Conservation (phyloP, 164 flowering plant genomes). For the Berberis thunbergii region DNA sequence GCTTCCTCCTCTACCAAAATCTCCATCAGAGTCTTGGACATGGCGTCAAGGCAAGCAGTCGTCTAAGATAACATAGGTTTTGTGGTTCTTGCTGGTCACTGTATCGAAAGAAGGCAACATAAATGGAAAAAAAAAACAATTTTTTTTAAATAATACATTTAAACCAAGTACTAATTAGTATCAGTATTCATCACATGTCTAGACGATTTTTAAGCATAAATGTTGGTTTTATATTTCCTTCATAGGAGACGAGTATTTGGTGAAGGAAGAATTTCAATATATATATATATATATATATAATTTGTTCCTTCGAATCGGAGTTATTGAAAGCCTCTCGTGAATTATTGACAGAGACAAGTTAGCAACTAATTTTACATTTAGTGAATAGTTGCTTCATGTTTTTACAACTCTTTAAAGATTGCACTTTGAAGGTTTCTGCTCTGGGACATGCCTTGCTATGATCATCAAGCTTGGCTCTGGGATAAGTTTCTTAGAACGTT, state of each 20-base stretch:
- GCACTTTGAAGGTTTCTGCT: too few relatives aligned
- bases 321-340: too few relatives aligned
- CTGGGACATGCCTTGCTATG: too few relatives aligned
- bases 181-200: background rate
- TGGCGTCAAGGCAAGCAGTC: slow-evolving; percentile 39
- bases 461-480: too few relatives aligned
- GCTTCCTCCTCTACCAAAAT: slow-evolving; percentile 82
- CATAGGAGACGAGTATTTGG: background rate
- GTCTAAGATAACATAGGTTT: slow-evolving; percentile 5
- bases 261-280: background rate
- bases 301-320: too few relatives aligned
- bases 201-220: background rate
- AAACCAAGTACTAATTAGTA: too few relatives aligned
- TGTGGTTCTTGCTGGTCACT: background rate
- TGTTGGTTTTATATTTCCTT: background rate
- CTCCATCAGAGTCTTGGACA: slow-evolving; percentile 81
- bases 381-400: too few relatives aligned
- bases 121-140: background rate
- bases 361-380: too few relatives aligned
- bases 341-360: too few relatives aligned
- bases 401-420: too few relatives aligned
- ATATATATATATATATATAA: too few relatives aligned
- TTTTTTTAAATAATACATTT: background rate
- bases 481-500: too few relatives aligned
- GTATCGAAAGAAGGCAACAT: background rate